phyloP scores from a whole-genome alignment of 768 basidiomycete species.

The Suillus clintonianus region DNA sequence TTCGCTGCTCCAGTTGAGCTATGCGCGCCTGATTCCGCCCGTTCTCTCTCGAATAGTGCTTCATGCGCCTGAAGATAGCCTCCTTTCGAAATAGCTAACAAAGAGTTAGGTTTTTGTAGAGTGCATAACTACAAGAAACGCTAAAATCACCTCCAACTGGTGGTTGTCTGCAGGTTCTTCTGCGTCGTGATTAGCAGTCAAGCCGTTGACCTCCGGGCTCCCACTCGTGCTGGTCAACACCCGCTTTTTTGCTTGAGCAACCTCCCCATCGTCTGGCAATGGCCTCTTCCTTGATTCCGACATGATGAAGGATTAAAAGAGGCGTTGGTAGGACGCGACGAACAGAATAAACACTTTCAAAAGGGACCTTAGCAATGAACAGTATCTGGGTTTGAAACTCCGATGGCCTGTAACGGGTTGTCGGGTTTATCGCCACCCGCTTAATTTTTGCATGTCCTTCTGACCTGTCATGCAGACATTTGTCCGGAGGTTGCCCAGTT shows the following conservation, averaged over 20 bases:
- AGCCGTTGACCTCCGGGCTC: slow-evolving; percentile 57
- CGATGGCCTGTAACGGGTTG: slow-evolving; percentile 12
- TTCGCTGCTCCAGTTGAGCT: slow-evolving; percentile 64
- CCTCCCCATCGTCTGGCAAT: slow-evolving; percentile 51
- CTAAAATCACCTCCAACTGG: slow-evolving; percentile 61
- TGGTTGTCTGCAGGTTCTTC: slow-evolving; percentile 51
- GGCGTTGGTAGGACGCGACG: slow-evolving; percentile 7
- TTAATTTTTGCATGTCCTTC: slow-evolving; percentile 1
- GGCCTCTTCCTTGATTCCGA: slow-evolving; percentile 68
- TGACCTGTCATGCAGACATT: slow-evolving; percentile 27
- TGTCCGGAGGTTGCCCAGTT: slow-evolving; percentile 22
- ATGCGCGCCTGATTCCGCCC: slow-evolving; percentile 64
- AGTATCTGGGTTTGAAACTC: slow-evolving; percentile 27
- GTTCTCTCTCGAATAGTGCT: slow-evolving; percentile 75
- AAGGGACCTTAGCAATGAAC: slow-evolving; percentile 12
- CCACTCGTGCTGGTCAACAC: slow-evolving; percentile 50
- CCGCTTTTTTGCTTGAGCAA: slow-evolving; percentile 55
- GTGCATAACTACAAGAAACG: background rate
- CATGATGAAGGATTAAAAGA: slow-evolving; percentile 20
- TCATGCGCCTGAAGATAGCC: slow-evolving; percentile 84
- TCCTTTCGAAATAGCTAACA: slow-evolving; percentile 81
- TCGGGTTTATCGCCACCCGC: background rate
- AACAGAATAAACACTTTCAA: slow-evolving; percentile 11
- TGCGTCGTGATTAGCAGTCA: slow-evolving; percentile 25
- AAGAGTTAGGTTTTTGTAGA: slow-evolving; percentile 9